Base-by-base conservation (phyloP, 1,284 basidiomycete species). In the Austroboletus novae-zelandiae region DNA sequence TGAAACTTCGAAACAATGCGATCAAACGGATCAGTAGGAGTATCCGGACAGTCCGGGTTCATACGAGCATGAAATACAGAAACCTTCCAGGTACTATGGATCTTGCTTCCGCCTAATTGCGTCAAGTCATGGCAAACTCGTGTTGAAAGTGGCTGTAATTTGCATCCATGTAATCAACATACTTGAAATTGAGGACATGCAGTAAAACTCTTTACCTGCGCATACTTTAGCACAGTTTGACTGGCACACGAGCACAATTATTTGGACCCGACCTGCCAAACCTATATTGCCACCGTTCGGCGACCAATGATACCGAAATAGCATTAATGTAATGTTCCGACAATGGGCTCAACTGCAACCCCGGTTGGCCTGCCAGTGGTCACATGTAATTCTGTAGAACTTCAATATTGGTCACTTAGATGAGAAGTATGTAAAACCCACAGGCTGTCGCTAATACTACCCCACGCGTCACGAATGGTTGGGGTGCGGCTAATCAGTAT, bases 111-210 rank as follows among this genome's bases (percentile, higher is more conserved):
- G 36, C 39, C 30, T 25, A 15, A 32, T 27, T 7, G 14, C 13
- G 15, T 30, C 36, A 35, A 9, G 9, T 51, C 17, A 36, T 5
- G 9, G 29, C 30, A 23, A 35, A 20, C 13, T 45, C 7, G 27
- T 34, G 40, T 25, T 37, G 53, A 15, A 29, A 41, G 23, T 30
- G 11, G 25, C 3, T 29, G 47, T 60, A 53, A 75, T 50, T 69
- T 32, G 61, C 36, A 59, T 80, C 78, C 0, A 56, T 61, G 52
- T 71, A 78, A 57, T 81, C 79, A 45, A 82, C 79, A 83, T 23
- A 59, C 53, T 0, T 77, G 79, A 45, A 55, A 65, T 47, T 71
- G 17, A 71, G 53, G 55, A 82, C 80, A 30, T 76, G 23, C 69
- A 1, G 75, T 79, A 56, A 78, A 81, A 10, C 69, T 45, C 29